Base-by-base conservation (phyloP, 306 rosid species). In the Pyrus betulifolia region DNA sequence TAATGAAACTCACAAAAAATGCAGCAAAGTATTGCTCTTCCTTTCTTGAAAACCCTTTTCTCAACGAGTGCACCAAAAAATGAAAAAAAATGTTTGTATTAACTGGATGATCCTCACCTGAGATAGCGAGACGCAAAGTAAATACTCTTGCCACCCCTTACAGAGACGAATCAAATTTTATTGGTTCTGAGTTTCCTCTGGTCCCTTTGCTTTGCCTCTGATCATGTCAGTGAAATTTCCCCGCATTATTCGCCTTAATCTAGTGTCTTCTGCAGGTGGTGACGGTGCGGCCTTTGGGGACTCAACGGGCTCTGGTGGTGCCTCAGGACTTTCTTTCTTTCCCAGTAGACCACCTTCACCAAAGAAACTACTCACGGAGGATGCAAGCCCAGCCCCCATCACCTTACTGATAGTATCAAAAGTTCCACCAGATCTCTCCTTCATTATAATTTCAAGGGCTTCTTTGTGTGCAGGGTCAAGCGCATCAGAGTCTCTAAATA, bases 401-500 rank as follows among this genome's bases (percentile, higher is more conserved):
- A 89, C 99, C 90, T 95, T 95, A 78, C 95, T 87, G 72, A 95
- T 87, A 42, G 87, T 77, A 25, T 95, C 99, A 44, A 95, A 86
- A 65, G 97, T 86, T 83, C 99, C 99, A 66, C 99, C 97, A 27
- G 96, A 90, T 85, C 96, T 88, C 80, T 95, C 99, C 89, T 86
- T 92, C 96, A 92, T 79, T 83, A 95, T 87, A 67, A 92, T 95
- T 87, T 95, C 99, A 61, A 95, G 97, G 77, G 97, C 99, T 85
- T 95, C 97, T 89, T 90, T 95, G 88, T 95, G 99, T 70, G 95
- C 99, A 46, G 99, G 99, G 87, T 92, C 99, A 58, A 95, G 77
- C 13, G 97, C 93, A 76, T 90, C 98, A 25, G 63, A 68, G 79
- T 95, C 97, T 79, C 80, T 92, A 72, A 90, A 67, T 63, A 95